Conservation (phyloP, 129 eudicot genomes). For the Glebionis coronaria region DNA sequence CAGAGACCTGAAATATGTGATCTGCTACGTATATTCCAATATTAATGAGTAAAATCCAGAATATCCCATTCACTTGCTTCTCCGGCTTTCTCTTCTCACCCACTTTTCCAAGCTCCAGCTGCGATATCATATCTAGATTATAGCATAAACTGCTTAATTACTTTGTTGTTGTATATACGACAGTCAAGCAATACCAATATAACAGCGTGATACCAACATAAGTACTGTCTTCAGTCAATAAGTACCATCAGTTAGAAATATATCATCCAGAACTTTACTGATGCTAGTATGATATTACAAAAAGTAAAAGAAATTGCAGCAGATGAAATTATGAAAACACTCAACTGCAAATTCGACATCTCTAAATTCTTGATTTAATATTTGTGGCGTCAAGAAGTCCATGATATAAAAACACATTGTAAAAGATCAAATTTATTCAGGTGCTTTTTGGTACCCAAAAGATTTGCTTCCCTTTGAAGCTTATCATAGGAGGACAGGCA, state of each 20-base stretch:
- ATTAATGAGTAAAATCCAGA: constrained; percentile 90
- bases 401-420: no score
- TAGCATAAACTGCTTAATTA: constrained; percentile 30
- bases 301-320: no score
- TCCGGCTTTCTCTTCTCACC: constrained; percentile 28
- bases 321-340: no score
- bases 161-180: constrained; percentile 13
- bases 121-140: constrained; percentile 58
- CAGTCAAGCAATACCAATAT: neutral
- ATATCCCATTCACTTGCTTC: constrained; percentile 88
- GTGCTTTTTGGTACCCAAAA: neutral
- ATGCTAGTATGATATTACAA: neutral
- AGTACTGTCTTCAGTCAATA: neutral
- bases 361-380: no score
- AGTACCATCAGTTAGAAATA: neutral
- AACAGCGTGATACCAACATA: neutral
- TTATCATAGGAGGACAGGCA: neutral
- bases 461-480: no score
- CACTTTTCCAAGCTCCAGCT: constrained; percentile 72
- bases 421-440: no score
- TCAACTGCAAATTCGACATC: no score
- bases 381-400: no score
- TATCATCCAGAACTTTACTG: neutral
- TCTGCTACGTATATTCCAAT: constrained; percentile 85
- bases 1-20: constrained; percentile 78